phyloP scores from a whole-genome alignment of 371 early-diverging fungal species.

The Zychaea mexicana region DNA sequence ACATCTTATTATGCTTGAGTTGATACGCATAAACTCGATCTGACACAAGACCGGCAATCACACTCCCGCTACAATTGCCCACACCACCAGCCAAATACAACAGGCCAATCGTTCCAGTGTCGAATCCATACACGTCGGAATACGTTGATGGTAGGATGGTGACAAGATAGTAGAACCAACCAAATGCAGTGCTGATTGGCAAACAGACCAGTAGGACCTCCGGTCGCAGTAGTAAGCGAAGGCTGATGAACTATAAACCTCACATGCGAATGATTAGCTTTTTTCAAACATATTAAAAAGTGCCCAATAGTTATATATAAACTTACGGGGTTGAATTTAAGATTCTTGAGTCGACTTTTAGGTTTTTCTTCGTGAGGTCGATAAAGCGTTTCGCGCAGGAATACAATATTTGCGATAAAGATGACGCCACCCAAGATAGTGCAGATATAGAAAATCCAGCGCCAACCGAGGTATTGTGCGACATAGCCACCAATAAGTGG shows the following conservation, averaged over 20 bases:
- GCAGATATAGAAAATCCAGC: constrained; percentile 58
- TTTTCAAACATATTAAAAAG: too few relatives aligned
- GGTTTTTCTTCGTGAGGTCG: not conserved
- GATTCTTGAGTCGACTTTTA: constrained; percentile 5
- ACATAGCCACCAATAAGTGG: constrained; percentile 61
- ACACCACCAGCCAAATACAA: constrained; percentile 54
- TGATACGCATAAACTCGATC: constrained; percentile 27
- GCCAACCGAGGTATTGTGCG: constrained; percentile 55
- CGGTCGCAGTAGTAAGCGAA: constrained; percentile 21
- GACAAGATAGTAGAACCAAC: constrained; percentile 51
- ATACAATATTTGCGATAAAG: constrained; percentile 36
- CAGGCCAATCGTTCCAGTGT: constrained; percentile 49
- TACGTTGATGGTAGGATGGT: constrained; percentile 49
- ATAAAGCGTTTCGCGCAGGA: constrained; percentile 57
- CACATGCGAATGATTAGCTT: too few relatives aligned
- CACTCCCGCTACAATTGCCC: constrained; percentile 48
- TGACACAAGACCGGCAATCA: constrained; percentile 39
- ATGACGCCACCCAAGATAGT: constrained; percentile 54
- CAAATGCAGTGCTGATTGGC: constrained; percentile 40
- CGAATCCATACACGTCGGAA: constrained; percentile 36
- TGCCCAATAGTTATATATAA: not conserved
- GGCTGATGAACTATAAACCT: constrained; percentile 39
- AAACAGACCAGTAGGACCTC: constrained; percentile 26
- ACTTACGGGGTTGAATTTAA: constrained; percentile 46
- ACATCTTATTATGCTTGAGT: constrained; percentile 4